Evolutionary conservation across 2,329 filamentous ascomycete species (phyloP), one percentile per base, ranked within the genome.

Genomic region (Colletotrichum sp.): DNA sequence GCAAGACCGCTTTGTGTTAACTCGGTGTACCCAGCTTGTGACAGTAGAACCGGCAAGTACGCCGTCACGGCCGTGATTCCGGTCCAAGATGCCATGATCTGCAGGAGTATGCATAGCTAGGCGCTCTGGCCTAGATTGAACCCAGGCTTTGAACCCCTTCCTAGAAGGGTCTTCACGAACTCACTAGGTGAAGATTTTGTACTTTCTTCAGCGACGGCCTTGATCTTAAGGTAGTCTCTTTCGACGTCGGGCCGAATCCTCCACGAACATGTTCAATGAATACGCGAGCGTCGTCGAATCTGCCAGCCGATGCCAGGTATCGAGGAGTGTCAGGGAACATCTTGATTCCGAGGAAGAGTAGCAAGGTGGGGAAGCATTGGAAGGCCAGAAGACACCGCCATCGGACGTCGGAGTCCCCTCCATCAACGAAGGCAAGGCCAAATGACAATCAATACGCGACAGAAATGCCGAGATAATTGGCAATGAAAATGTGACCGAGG

Each of bases 1-100:
- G 88, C 86, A 12, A 90, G 85, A 43, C 88, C 86, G 67, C 86
- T 87, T 71, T 87, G 55, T 12, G 25, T 58, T 15, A 58, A 8
- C 10, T 25, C 27, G 15, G 55, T 27, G 27, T 28, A 28, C 6
- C 55, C 55, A 15, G 55, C 55, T 18, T 58, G 25, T 25, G 55
- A 58, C 6, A 58, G 55, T 16, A 58, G 15, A 16, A 58, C 55
- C 52, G 56, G 56, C 8, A 16, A n/a, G 56, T 60, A 60, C 25
- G 27, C 27, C 56, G 27, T 60, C 18, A 60, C 27, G 9, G 25
- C 56, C 27, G 56, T 30, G 18, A 60, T 60, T 9, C 56, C 56
- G 9, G 56, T 32, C 56, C 56, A 60, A n/a, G 25, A 60, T 30
- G 25, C 25, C 25, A 60, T 60, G 27, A 60, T 60, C 27, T 60